Conservation (phyloP, 164 flowering plant genomes). For the Vitis riparia region DNA sequence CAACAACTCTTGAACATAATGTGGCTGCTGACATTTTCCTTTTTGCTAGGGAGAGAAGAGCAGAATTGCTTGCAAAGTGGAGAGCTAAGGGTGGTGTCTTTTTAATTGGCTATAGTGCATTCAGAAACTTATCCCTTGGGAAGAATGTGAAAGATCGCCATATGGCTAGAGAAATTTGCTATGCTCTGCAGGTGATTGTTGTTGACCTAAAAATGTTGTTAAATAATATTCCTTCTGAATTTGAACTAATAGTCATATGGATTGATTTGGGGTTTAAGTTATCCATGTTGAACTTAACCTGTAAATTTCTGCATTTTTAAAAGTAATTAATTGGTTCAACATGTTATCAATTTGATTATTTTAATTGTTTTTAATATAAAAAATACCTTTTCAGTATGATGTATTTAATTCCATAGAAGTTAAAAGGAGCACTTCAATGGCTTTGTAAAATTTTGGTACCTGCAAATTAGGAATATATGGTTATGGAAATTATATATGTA, state of each 20-base stretch:
- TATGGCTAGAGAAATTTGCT: conserved; percentile 59
- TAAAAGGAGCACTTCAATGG: too few relatives aligned
- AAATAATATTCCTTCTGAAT: not conserved
- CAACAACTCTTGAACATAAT: not conserved
- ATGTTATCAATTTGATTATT: too few relatives aligned
- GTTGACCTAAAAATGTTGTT: not conserved
- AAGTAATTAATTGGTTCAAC: too few relatives aligned
- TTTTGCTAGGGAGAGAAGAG: conserved; percentile 68
- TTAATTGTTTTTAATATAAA: too few relatives aligned
- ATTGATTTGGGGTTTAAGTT: not conserved
- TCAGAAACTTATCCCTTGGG: conserved; percentile 82
- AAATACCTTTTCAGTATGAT: too few relatives aligned
- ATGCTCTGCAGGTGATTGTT: conserved; percentile 68
- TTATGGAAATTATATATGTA: too few relatives aligned
- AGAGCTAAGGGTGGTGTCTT: conserved; percentile 89
- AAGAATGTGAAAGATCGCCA: conserved; percentile 72
- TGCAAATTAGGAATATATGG: too few relatives aligned
- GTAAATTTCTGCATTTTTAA: not conserved
- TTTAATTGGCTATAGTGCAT: conserved; percentile 85
- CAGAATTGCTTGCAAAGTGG: conserved; percentile 82
- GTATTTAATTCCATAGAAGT: too few relatives aligned
- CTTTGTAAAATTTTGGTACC: too few relatives aligned
- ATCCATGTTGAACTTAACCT: not conserved
- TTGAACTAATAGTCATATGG: not conserved
- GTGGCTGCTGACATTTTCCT: not conserved